Conservation (phyloP, 306 rosid genomes). For the Potentilla sterilis region DNA sequence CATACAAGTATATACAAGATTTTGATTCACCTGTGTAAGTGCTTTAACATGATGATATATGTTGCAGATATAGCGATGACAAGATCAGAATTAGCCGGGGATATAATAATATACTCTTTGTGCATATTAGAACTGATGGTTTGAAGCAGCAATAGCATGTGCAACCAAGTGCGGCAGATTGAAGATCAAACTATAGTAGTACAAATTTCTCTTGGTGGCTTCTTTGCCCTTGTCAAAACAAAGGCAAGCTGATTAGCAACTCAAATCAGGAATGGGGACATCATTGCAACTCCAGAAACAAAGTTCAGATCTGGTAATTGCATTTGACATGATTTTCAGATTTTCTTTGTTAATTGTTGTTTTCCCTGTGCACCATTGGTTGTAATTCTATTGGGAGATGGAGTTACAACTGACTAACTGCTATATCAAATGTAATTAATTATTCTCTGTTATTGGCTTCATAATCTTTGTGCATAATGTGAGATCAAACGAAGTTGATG, state of each 20-base stretch:
- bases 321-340: neutral
- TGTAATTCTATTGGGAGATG: neutral
- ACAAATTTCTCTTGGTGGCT: neutral
- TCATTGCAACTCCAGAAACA: neutral
- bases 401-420: neutral
- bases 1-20: neutral
- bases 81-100: constrained; percentile 73
- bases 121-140: constrained; percentile 49
- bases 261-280: neutral
- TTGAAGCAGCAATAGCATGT: constrained; percentile 19
- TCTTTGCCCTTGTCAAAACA: neutral
- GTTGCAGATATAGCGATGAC: constrained; percentile 68
- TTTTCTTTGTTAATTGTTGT: neutral
- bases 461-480: neutral
- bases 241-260: neutral
- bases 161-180: neutral
- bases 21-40: neutral
- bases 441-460: neutral
- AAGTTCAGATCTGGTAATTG: neutral
- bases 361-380: neutral
- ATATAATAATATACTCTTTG: constrained; percentile 51
- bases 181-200: neutral
- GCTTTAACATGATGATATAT: neutral
- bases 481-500: neutral
- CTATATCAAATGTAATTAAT: neutral